Evolutionary conservation across 257 asterid genomes (phyloP), one percentile per base, ranked within the genome.

Genomic region (Primulina tabacum): DNA sequence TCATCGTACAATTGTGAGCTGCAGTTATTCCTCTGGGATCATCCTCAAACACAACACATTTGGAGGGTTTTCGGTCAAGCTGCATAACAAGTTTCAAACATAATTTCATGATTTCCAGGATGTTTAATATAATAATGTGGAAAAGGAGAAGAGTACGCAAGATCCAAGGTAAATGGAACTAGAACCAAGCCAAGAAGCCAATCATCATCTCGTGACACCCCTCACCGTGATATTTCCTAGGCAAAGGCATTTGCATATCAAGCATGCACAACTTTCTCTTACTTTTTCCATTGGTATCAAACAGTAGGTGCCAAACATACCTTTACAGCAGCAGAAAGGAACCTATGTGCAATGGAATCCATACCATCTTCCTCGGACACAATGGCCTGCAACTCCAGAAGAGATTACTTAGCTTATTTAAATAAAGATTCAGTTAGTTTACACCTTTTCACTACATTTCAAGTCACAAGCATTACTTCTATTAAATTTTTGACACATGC

Each of bases 1-100:
- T 91, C 99, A 94, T 94, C 2, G 97, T 94, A 77, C 97, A 94
- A 77, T 94, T 91, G 83, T 94, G 99, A 58, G 99, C 97, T 17
- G 99, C 99, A 5, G 97, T 83, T 76, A 94, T 85, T 68, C 92
- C 96, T 79, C 95, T 84, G 0, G 97, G 97, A 69, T 94, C 97
- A 50, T 94, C 99, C 83, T 88, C 97, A 58, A 94, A 94, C 66
- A 88, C 97, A 64, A 94, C 89, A 74, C 99, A 94, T 78, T 91
- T 94, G 58, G 99, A 88, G 35, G 99, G 99, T 78, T 91, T 94
- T 35, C 97, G 76, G 66, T 89, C 96, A 89, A 94, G 67, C 99
- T 94, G 89, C 68, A 69, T 64, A 77, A 55, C 32, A 76, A 61
- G 52, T 34, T 17, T 65, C 57, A 55, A 35, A 12, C 14, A 64